Conservation (phyloP, 768 basidiomycete species). For the Boletus pseudopeckii region DNA sequence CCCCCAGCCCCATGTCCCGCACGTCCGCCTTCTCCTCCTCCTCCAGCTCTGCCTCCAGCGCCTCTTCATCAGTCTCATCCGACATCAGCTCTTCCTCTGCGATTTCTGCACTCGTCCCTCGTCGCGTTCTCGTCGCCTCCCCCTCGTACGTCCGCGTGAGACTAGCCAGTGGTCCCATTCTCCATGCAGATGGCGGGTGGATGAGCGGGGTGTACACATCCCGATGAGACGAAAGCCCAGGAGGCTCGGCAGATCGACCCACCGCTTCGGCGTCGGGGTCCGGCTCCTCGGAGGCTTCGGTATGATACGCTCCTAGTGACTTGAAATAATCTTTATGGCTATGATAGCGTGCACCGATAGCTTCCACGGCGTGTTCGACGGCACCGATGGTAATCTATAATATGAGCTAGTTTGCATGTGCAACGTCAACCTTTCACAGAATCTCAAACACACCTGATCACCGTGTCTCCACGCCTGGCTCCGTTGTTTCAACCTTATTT, state of each 20-base stretch:
- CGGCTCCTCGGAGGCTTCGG: slow-evolving; percentile 15
- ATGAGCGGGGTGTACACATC: slow-evolving; percentile 37
- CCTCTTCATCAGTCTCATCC: slow-evolving; percentile 37
- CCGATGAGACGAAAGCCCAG: slow-evolving; percentile 24
- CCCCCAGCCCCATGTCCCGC: slow-evolving; percentile 32
- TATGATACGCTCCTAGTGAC: slow-evolving; percentile 24
- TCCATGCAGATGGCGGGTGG: slow-evolving; percentile 25
- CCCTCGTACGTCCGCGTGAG: slow-evolving; percentile 24
- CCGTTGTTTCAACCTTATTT: slow-evolving; percentile 51
- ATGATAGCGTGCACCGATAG: slow-evolving; percentile 39
- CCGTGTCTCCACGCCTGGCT: slow-evolving; percentile 57
- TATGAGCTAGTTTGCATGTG: background rate
- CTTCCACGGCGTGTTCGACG: slow-evolving; percentile 48
- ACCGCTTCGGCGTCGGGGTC: slow-evolving; percentile 2
- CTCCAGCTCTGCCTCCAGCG: slow-evolving; percentile 36
- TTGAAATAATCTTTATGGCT: slow-evolving; percentile 43
- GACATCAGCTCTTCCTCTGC: slow-evolving; percentile 28
- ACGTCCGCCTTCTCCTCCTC: slow-evolving; percentile 43
- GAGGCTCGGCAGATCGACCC: background rate
- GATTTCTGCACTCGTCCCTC: slow-evolving; percentile 15
- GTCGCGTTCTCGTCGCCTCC: slow-evolving; percentile 17
- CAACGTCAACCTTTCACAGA: background rate
- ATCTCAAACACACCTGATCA: slow-evolving; percentile 36
- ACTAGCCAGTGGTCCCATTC: slow-evolving; percentile 8
- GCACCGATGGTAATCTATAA: slow-evolving; percentile 42